These are phyloP conservation scores for Auxenochlorella protothecoides DNA, from an alignment of 139 green algal genomes.

Conservation along the genomic window DNA sequence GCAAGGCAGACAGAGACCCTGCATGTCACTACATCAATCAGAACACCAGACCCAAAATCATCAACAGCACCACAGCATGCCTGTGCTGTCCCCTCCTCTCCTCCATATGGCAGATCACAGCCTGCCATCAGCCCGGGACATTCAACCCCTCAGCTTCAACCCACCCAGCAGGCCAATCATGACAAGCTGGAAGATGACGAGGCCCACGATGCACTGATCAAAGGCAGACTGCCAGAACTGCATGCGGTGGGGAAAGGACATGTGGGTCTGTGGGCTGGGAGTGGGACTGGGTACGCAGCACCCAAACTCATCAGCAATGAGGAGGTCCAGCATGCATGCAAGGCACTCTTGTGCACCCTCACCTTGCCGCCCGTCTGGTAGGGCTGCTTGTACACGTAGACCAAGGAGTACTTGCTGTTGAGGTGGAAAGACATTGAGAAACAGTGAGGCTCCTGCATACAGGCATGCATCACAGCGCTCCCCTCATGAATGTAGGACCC, in stretches of 20 bases:
- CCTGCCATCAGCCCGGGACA: no score
- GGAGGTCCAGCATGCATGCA: not conserved
- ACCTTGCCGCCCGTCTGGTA: constrained; percentile 32
- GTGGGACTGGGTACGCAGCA: not conserved
- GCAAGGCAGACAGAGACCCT: no score
- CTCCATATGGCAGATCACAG: no score
- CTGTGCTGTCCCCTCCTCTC: no score
- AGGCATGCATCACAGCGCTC: not conserved
- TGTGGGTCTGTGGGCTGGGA: not conserved
- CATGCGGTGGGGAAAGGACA: not conserved
- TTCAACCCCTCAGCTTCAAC: no score
- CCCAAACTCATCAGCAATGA: not conserved
- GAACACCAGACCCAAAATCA: no score
- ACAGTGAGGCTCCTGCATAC: not conserved
- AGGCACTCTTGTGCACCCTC: not conserved
- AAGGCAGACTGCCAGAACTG: constrained; percentile 43
- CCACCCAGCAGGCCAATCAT: constrained; percentile 41
- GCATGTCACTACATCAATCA: no score
- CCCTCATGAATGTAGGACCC: not conserved
- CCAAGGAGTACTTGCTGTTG: constrained; percentile 27
- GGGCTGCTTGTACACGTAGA: constrained; percentile 23
- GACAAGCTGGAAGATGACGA: constrained; percentile 58
- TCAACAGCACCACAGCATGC: no score
- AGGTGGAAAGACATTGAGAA: not conserved
- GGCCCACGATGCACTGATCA: constrained; percentile 40